phyloP scores from a whole-genome alignment of 805 yeast genomes.

The Saccharomyces cerevisiae region DNA sequence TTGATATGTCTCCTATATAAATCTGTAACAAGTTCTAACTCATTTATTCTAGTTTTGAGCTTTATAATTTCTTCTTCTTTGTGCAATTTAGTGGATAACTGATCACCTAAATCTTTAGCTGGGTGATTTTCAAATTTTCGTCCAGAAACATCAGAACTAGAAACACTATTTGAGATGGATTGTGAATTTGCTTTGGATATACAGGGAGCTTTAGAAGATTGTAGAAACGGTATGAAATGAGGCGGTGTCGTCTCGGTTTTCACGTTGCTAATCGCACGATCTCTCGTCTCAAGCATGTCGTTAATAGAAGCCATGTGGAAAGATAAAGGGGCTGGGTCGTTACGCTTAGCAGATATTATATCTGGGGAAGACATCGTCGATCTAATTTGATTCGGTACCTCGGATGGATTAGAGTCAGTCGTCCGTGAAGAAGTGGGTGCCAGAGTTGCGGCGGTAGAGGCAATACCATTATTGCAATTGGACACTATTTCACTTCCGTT shows the following conservation, averaged over 20 bases:
- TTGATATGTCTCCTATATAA: slow-evolving; percentile 72
- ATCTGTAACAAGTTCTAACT: slow-evolving; percentile 85
- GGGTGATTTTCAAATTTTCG: neutral
- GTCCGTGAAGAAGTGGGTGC: neutral
- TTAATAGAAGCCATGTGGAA: slow-evolving; percentile 16
- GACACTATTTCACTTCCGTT: neutral
- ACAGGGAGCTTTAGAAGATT: neutral
- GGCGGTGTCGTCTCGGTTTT: neutral
- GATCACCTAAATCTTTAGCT: neutral
- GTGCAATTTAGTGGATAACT: slow-evolving; percentile 13
- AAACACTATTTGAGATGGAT: neutral
- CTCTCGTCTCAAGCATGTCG: slow-evolving; percentile 10
- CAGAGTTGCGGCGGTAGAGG: slow-evolving; percentile 1
- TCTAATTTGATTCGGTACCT: slow-evolving; percentile 11
- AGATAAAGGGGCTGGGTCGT: slow-evolving; percentile 4
- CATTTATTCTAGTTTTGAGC: slow-evolving; percentile 71
- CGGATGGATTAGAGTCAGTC: slow-evolving; percentile 8
- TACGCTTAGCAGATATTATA: slow-evolving; percentile 4
- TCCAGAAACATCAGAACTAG: neutral
- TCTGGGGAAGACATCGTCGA: slow-evolving; percentile 10
- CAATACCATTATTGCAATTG: neutral
- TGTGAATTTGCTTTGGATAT: neutral
- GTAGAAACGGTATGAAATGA: neutral
- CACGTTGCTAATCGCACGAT: neutral
- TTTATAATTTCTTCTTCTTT: slow-evolving; percentile 32